Base-by-base conservation (phyloP, 2,329 filamentous ascomycete species). In the Celoporthe dispersa region DNA sequence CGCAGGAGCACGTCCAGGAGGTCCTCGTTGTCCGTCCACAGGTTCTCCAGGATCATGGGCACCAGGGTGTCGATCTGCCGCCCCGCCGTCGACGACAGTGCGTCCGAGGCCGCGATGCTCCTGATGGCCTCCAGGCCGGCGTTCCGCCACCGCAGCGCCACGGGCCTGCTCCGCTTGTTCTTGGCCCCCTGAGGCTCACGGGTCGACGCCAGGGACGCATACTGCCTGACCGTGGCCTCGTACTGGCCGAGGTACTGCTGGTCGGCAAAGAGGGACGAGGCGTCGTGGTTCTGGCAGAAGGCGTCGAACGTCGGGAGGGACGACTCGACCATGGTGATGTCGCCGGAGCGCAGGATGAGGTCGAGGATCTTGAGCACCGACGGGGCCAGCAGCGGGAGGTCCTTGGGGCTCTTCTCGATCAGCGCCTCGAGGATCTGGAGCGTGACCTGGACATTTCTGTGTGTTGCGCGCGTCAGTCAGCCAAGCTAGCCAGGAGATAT, bases 271-370 rank as follows among this genome's bases (percentile, higher is more conserved):
- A 98, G 88, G 11, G 91, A 91, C 44, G 94, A 92, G 70, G 91
- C 90, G 77, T 98, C 94, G 79, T 97, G 94, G 81, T 97, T 88
- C 71, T 90, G 88, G 83, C 95, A 98, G 77, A 98, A 96, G 33
- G 91, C 91, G 76, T 94, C 90, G 78, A 97, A 98, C 3, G 93
- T 94, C 2, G 91, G 88, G 73, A 97, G 87, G 2, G 94, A 96
- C 48, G 94, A 94, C 81, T 98, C 94, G 72, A 97, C 91, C 90
- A 98, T 93, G 75, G 92, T 93, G 73, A 98, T 92, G 79, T 98
- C 94, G 79, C 91, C 90, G 73, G 94, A 97, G 71, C 90, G 89
- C 67, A 98, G 87, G 76, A 98, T 91, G 68, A 91, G 91, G 74
- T 91, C 89, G 77, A 98, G 88, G 73, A 98, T 92, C 75, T 91